Base-by-base conservation (phyloP, 768 basidiomycete genomes). In the Ramaria sp. region DNA sequence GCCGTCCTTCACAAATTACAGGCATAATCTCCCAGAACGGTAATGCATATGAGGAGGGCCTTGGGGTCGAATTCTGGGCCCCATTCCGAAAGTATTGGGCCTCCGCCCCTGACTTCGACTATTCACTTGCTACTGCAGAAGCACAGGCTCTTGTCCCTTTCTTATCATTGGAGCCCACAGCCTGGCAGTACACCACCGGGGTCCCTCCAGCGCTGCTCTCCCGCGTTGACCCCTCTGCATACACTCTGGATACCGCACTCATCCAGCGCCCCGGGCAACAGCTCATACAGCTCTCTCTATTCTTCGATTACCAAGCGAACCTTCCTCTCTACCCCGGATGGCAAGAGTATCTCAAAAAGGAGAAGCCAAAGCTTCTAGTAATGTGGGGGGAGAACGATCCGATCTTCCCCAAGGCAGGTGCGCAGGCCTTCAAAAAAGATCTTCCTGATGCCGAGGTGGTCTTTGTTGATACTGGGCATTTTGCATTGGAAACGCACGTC, bases 1-100 rank as follows among this genome's bases (percentile, higher is more conserved):
- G 69, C 3, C 71, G 72, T 7, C 77, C 77, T 0, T 63, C 70
- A 9, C 67, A 68, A 20, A 69, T 79, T 61, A 72, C 67, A 3
- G 78, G 71, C 2, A 71, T 78, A 60, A 69, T 78, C 59, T 59
- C 69, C 1, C 78, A 79, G 64, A 78, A 76, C 60, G 78, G 77
- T 7, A 78, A 78, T 61, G 73, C 74, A 0, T 78, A 73, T 62
- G 67, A 64, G 3, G 77, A 74, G 34, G 78, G 77, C 0, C 62
- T 78, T 4, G 73, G 73, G 0, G 53, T 5, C 5, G 27, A 60
- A 1, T 75, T 74, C 60, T 78, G 75, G 74, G 65, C 67, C 15
- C 56, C 62, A 15, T 47, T 75, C 27, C 53, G 66, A 17, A 54
- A 55, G 9, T 71, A 67, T 47, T 74, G 75, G 72, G 64, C 58